Evolutionary conservation across 2,329 filamentous ascomycete species (phyloP).

Genomic region (Penicillium sp.): DNA sequence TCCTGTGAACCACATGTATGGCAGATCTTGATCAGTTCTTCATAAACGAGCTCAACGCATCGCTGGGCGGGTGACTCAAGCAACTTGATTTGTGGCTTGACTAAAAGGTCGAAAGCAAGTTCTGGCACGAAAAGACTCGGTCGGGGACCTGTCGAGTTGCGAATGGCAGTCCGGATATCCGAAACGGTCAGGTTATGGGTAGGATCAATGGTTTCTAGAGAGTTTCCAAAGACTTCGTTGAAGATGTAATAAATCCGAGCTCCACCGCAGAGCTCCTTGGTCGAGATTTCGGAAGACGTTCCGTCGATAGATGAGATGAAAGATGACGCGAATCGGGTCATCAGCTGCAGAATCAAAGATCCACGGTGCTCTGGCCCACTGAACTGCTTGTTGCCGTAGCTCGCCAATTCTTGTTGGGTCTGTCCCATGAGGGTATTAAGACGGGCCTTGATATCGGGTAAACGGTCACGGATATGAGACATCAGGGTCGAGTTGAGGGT

Average conservation of each 20-base stretch:
- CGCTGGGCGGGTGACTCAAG: slow-evolving; percentile 92
- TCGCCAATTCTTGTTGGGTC: slow-evolving; percentile 96
- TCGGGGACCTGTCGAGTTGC: slow-evolving; percentile 94
- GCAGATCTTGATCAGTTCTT: slow-evolving; percentile 98
- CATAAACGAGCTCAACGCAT: slow-evolving; percentile 97
- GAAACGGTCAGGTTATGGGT: slow-evolving; percentile 92
- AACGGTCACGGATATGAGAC: slow-evolving; percentile 90
- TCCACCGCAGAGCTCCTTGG: slow-evolving; percentile 93
- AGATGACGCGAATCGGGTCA: slow-evolving; percentile 96
- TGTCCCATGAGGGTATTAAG: slow-evolving; percentile 99
- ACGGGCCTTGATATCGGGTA: slow-evolving; percentile 97
- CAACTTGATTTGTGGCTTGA: slow-evolving; percentile 98
- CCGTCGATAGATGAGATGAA: slow-evolving; percentile 99
- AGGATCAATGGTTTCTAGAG: slow-evolving; percentile 92
- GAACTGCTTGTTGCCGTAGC: slow-evolving; percentile 97
- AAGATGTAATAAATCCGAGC: slow-evolving; percentile 98
- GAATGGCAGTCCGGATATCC: slow-evolving; percentile 95
- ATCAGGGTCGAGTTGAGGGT: slow-evolving; percentile 94
- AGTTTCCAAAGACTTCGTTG: slow-evolving; percentile 97
- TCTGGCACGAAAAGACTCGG: slow-evolving; percentile 97
- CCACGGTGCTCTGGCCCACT: slow-evolving; percentile 96
- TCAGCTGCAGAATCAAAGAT: slow-evolving; percentile 91
- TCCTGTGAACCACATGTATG: slow-evolving; percentile 97
- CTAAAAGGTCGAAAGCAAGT: slow-evolving; percentile 93
- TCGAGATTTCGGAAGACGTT: slow-evolving; percentile 97